A percentile compares a stretch with the other conserved stretches of the same genome.
These are phyloP conservation scores for Aspergillus fructus DNA, from an alignment of 2,329 filamentous ascomycete genomes.

Conservation along the genomic window DNA sequence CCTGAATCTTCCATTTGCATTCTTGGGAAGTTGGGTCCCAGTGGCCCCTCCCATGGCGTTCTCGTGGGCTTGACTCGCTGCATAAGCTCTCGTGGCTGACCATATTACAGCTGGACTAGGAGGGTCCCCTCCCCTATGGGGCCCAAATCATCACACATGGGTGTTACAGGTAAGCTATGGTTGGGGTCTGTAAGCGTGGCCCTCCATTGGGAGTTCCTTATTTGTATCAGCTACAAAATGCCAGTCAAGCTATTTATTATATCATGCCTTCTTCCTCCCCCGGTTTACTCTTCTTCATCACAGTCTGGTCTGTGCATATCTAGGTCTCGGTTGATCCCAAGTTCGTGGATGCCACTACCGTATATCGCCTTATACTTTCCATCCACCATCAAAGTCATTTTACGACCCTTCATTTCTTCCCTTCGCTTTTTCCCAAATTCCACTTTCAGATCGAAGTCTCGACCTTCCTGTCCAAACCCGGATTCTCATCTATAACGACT, in stretches of 20 bases:
- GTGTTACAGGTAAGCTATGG: constrained; percentile 13
- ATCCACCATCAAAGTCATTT: neutral
- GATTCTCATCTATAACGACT: neutral
- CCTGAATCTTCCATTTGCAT: constrained; percentile 17
- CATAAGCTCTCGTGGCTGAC: constrained; percentile 25
- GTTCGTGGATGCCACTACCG: neutral
- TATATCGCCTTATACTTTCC: neutral
- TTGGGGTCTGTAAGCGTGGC: constrained; percentile 14
- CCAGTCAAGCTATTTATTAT: constrained; percentile 11
- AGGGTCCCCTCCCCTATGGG: constrained; percentile 12
- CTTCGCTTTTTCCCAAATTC: neutral
- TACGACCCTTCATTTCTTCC: neutral
- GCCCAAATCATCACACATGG: constrained; percentile 10
- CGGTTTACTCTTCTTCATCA: constrained; percentile 10
- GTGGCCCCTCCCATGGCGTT: constrained; percentile 17
- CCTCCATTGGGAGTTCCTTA: constrained; percentile 19
- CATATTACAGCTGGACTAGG: constrained; percentile 23
- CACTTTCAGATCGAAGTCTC: neutral
- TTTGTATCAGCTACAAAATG: constrained; percentile 4
- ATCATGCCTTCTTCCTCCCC: constrained; percentile 10
- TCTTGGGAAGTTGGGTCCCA: constrained; percentile 15
- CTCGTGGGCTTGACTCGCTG: constrained; percentile 14
- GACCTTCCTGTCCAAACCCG: neutral
- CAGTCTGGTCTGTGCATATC: constrained; percentile 4
- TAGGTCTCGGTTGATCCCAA: neutral